Evolutionary conservation across 371 early-diverging fungal species (phyloP).

Genomic region (Polyrhizophydium stewartii): DNA sequence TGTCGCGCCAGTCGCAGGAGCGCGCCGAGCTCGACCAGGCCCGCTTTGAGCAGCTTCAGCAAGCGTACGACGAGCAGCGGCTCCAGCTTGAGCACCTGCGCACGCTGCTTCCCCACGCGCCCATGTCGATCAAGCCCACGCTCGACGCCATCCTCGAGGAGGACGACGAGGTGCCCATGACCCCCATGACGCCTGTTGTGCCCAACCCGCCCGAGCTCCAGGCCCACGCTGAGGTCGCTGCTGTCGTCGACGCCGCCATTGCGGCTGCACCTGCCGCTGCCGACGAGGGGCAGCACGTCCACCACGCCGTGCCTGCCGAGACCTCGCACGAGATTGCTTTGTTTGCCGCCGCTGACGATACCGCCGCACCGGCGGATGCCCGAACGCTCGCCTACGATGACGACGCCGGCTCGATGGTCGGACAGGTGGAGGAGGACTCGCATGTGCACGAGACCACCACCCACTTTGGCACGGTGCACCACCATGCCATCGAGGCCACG

Average conservation of each 20-base stretch:
- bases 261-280: not conserved
- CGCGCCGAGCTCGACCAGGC: conserved; percentile 2
- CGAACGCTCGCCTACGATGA: too few species aligned
- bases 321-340: not conserved
- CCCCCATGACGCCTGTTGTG: too few species aligned
- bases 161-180: not conserved
- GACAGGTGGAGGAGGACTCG: not conserved
- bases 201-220: too few species aligned
- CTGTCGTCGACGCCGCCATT: not conserved
- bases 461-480: not conserved
- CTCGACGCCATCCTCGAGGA: not conserved
- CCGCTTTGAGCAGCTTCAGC: conserved; percentile 1
- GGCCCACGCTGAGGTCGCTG: too few species aligned
- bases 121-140: not conserved
- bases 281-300: not conserved
- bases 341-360: too few species aligned
- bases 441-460: not conserved
- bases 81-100: not conserved
- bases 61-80: not conserved
- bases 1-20: not conserved
- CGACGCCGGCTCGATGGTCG: not conserved
- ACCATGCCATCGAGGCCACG: too few species aligned
- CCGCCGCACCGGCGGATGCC: too few species aligned
- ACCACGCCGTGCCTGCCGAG: not conserved
- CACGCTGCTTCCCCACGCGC: not conserved